Conservation (phyloP, 345 rosid species). For the Eucalyptus sp. region DNA sequence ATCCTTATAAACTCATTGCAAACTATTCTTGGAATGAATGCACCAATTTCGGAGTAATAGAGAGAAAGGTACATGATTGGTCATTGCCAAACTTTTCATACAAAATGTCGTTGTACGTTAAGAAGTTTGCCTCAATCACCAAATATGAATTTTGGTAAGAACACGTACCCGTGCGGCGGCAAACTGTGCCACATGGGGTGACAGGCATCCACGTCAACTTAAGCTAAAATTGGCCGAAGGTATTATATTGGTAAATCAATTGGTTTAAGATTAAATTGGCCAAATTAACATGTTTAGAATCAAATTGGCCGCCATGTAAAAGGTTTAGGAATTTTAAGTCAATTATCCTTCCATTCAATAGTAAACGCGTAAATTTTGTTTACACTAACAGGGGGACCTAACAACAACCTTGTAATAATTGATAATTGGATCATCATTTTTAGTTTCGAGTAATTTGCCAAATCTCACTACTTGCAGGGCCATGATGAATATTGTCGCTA, state of each 20-base stretch:
- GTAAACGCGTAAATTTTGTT: neutral
- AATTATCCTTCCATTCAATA: neutral
- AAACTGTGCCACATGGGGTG: neutral
- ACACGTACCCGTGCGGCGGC: neutral
- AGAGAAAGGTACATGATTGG: too few species aligned
- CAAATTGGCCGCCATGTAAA: accelerated
- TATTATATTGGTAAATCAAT: neutral
- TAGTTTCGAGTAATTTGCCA: neutral
- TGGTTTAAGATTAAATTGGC: neutral
- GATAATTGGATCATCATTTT: neutral
- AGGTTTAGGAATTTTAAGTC: too few species aligned
- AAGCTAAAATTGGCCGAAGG: neutral
- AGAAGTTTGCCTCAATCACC: too few species aligned
- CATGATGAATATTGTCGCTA: too few species aligned
- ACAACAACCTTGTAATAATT: neutral
- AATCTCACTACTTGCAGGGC: too few species aligned
- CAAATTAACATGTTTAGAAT: too few species aligned
- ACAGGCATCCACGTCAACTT: neutral
- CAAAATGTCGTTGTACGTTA: too few species aligned
- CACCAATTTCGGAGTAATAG: too few species aligned
- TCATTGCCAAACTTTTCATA: too few species aligned
- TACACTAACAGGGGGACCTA: neutral
- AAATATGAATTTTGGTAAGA: too few species aligned
- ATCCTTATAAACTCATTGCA: too few species aligned
- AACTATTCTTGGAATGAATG: too few species aligned